A percentile compares a stretch with the other conserved stretches of the same genome.
Conservation (phyloP, 345 rosid genomes). For the Gossypium australe region DNA sequence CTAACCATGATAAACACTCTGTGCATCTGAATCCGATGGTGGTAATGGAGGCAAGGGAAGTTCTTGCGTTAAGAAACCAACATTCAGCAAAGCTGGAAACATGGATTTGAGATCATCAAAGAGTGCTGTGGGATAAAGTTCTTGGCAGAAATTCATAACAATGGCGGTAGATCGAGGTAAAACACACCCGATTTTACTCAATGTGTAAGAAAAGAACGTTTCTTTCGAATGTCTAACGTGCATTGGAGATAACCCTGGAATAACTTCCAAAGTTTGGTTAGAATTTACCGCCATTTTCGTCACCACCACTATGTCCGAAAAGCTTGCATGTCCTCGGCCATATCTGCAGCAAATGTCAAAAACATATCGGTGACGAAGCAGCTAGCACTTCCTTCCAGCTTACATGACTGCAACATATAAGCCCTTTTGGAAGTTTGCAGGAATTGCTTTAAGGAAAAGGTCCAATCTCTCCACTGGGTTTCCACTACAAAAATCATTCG, state of each 20-base stretch:
- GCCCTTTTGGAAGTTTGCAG: conserved; percentile 25
- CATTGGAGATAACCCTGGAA: conserved; percentile 44
- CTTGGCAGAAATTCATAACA: conserved; percentile 43
- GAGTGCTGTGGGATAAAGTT: conserved; percentile 34
- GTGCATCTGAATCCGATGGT: conserved; percentile 24
- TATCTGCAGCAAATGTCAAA: conserved; percentile 32
- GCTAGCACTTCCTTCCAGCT: conserved; percentile 28
- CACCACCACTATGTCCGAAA: conserved; percentile 1
- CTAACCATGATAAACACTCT: conserved; percentile 55
- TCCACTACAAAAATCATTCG: conserved; percentile 7
- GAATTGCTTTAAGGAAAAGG: conserved; percentile 38
- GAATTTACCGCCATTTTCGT: conserved; percentile 9
- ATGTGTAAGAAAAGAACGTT: conserved; percentile 28
- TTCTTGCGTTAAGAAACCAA: conserved; percentile 31
- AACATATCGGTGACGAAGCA: conserved; percentile 40
- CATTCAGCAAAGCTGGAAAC: conserved; percentile 28
- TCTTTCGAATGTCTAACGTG: conserved; percentile 13
- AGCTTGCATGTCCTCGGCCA: conserved; percentile 31
- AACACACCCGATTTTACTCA: conserved; percentile 29
- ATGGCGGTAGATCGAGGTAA: conserved; percentile 37
- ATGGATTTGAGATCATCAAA: conserved; percentile 32
- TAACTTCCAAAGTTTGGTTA: conserved; percentile 21
- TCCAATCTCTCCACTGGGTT: conserved; percentile 37
- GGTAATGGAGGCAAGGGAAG: neutral
- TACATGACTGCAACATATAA: conserved; percentile 31